Base-by-base conservation (phyloP, 805 yeast species). In the Saturnispora bothae region DNA sequence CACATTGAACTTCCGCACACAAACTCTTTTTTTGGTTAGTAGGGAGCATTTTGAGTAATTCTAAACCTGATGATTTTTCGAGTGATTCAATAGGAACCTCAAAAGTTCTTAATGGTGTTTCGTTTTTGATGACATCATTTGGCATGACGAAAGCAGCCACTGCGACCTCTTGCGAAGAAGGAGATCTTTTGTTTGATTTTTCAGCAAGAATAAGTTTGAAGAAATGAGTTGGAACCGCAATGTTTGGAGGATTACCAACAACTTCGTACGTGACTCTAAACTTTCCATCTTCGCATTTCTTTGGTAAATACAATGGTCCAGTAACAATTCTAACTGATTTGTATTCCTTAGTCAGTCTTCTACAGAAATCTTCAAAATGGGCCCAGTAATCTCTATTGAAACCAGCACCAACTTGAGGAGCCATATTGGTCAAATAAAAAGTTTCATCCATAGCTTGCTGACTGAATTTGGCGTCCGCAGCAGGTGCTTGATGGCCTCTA, bases 311-410 rank as follows among this genome's bases (percentile, higher is more conserved):
- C 38, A 92, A 64, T 1, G 98, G 96, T 2, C 98, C 98, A 1
- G 97, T 92, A 53, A 92, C 79, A 27, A 92, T 69, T 46, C 96
- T 68, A 10, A 92, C 95, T 34, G 76, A 69, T 34, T 70, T 71
- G 57, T 83, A 92, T 37, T 66, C 65, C n/a, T 62, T 51, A 4
- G 95, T 82, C 45, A 89, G 68, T 39, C 83, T 68, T 45, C 98
- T 69, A 33, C 79, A 75, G 55, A 92, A 92, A 51, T 83, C 82
- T 59, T 92, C 98, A 43, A 92, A 75, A 57, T 86, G 95, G 0
- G 97, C 94, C 98, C 98, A 92, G 57, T 92, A 82, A 56, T 92
- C 97, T 50, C 98, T 70, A 61, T 92, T 92, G 65, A 92, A 92
- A 0, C 98, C 98, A 4, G 81, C 94, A 3, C 98, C 98, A 3